Evolutionary conservation across 108 stramenopile genomes (phyloP), one percentile per base, ranked within the genome.

Genomic region (Nitzschia sp.): DNA sequence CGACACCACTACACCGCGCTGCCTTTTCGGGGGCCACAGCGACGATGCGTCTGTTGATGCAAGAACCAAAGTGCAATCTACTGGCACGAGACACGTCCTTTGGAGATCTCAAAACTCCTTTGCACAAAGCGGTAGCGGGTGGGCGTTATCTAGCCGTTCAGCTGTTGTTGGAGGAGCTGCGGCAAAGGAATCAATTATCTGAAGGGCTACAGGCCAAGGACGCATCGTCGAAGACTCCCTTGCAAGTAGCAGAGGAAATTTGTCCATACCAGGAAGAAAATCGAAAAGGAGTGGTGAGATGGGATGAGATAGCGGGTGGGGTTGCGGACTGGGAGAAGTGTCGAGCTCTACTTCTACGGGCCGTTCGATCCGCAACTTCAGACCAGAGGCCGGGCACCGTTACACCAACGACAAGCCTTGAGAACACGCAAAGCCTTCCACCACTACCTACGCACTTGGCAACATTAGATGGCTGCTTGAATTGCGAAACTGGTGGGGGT

Each of bases 91-190:
- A 95, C 71, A 56, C 60, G 17, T 87, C 85, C 42, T 95, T 91
- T 83, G 87, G 86, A 1, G 94, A 95, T 72, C 42, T 66, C 59
- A 70, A 64, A 24, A 92, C 91, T 21, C 88, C 94, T 29, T 67
- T 95, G 19, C 94, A 95, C 72, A 95, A 95, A 63, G 94, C 94
- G 27, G 87, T 78, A 26, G 83, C 87, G 0, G 94, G 94, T 35
- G 94, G 94, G 0, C 72, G 94, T 27, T 84, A 81, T 46, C 26
- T 92, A 54, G 94, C 94, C 1, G 81, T 95, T 6, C 80, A 87
- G 36, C 57, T 89, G 9, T 58, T 94, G 28, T 55, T 94, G 32
- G 77, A 82, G 54, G 74, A 75, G 27, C 71, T 88, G 51, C 47
- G 60, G 42, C n/a, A 45, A 58, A 29, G 33, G 45, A 36, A 54